phyloP scores from a whole-genome alignment of 2,329 filamentous ascomycete species.

The Zasmidium cellare region DNA sequence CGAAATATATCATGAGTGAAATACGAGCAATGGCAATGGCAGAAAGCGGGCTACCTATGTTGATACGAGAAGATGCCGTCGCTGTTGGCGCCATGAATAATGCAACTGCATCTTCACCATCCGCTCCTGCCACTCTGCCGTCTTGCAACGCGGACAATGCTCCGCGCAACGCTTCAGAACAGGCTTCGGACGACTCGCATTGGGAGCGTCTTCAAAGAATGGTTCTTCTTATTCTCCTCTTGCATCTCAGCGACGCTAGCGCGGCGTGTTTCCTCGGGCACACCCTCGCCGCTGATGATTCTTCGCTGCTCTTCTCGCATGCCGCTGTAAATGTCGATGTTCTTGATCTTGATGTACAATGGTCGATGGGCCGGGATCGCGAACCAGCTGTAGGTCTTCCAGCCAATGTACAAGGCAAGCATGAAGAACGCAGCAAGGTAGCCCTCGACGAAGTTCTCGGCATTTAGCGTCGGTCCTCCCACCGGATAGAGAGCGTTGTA shows the following conservation, averaged over 20 bases:
- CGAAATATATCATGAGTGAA: too few species aligned
- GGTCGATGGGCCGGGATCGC: constrained; percentile 30
- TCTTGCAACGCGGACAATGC: too few species aligned
- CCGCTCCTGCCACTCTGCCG: too few species aligned
- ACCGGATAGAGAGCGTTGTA: constrained; percentile 36
- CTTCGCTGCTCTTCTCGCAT: constrained; percentile 32
- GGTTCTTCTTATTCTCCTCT: constrained; percentile 31
- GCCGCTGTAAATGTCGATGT: constrained; percentile 41
- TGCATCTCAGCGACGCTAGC: constrained; percentile 35
- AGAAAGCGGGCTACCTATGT: too few species aligned
- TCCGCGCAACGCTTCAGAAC: too few species aligned
- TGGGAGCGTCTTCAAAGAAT: too few species aligned
- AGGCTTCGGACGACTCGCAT: too few species aligned
- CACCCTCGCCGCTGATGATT: constrained; percentile 30
- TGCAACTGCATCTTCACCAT: too few species aligned
- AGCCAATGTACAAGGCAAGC: constrained; percentile 30
- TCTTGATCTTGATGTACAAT: constrained; percentile 31
- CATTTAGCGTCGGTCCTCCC: constrained; percentile 16
- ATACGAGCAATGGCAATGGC: too few species aligned
- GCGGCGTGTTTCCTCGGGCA: constrained; percentile 31
- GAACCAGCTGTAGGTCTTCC: constrained; percentile 33
- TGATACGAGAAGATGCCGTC: too few species aligned
- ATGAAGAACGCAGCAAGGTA: constrained; percentile 34
- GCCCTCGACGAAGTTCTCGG: constrained; percentile 29
- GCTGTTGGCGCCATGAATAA: too few species aligned